These are phyloP conservation scores for Cryptosporidium muris DNA, from an alignment of 169 alveolate genomes.

Conservation along the genomic window DNA sequence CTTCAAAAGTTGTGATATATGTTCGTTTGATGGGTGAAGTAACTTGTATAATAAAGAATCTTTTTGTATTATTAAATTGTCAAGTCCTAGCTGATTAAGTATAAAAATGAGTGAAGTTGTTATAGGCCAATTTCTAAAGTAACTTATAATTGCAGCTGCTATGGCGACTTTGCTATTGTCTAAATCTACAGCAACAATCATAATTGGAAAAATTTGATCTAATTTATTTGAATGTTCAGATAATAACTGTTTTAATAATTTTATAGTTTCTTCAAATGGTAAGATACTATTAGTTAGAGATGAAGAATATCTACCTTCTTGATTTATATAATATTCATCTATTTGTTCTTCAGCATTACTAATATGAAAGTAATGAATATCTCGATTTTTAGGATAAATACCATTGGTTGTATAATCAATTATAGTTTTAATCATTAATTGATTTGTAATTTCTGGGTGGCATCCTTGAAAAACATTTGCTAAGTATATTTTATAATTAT, in stretches of 20 bases:
- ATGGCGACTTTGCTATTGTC: conserved; percentile 21
- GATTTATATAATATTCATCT: no score
- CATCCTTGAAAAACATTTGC: conserved; percentile 61
- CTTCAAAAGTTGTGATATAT: conserved; percentile 41
- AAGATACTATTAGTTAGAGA: background rate
- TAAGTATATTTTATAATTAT: conserved; percentile 25
- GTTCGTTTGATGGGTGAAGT: conserved; percentile 46
- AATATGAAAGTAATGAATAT: conserved; percentile 18
- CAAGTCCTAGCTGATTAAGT: conserved; percentile 47
- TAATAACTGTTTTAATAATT: conserved; percentile 25
- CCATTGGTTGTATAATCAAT: conserved; percentile 53
- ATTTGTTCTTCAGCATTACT: background rate
- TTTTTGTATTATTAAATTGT: conserved; percentile 18
- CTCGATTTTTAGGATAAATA: background rate
- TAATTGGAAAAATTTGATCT: conserved; percentile 40
- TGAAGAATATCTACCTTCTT: no score
- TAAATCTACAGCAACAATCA: conserved; percentile 11
- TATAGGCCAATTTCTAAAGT: conserved; percentile 51
- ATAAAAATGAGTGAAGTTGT: conserved; percentile 42
- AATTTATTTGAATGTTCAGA: background rate
- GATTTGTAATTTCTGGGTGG: conserved; percentile 40
- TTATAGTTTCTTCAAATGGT: conserved; percentile 23
- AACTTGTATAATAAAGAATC: conserved; percentile 10
- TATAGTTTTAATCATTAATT: conserved; percentile 28
- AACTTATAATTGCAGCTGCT: conserved; percentile 12